These are phyloP conservation scores for Globisporangium cystogenes DNA, from an alignment of 352 stramenopile genomes.

Conservation along the genomic window DNA sequence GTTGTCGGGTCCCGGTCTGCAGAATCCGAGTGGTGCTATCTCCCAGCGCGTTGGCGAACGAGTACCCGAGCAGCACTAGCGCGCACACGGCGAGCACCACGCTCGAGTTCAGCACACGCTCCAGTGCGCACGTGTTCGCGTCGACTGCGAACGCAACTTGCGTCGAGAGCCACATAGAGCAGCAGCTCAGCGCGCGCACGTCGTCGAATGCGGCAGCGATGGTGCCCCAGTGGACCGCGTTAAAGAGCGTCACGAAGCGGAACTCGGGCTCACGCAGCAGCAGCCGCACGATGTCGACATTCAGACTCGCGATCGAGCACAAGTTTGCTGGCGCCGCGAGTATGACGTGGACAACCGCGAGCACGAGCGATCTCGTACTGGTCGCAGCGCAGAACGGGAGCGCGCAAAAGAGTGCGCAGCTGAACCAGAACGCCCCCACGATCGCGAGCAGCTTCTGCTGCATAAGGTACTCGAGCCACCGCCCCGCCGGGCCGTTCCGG, in stretches of 20 bases:
- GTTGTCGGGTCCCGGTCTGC: constrained; percentile 7
- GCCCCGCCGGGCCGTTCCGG: not conserved
- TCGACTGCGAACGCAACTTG: constrained; percentile 19
- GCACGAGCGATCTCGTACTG: not conserved
- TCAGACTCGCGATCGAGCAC: constrained; percentile 14
- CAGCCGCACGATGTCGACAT: constrained; percentile 11
- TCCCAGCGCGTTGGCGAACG: constrained; percentile 8
- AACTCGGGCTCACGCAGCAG: constrained; percentile 21
- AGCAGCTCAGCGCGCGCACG: constrained; percentile 11
- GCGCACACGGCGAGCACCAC: not conserved
- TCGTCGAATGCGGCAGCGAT: constrained; percentile 15
- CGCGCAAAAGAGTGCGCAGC: constrained; percentile 2
- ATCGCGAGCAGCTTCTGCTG: constrained; percentile 1
- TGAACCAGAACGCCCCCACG: constrained; percentile 10
- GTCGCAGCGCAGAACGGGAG: constrained; percentile 11
- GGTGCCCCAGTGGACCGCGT: constrained; percentile 19
- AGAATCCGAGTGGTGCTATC: constrained; percentile 8
- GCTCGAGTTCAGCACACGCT: constrained; percentile 5
- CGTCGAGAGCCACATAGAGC: constrained; percentile 19
- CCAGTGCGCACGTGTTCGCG: constrained; percentile 13
- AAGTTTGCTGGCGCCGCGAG: constrained; percentile 16
- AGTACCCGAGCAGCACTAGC: constrained; percentile 4
- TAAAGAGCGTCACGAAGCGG: constrained; percentile 16
- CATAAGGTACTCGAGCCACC: constrained; percentile 6
- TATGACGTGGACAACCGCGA: constrained; percentile 1